Conservation (phyloP, 306 rosid species). For the Vigna mungo region DNA sequence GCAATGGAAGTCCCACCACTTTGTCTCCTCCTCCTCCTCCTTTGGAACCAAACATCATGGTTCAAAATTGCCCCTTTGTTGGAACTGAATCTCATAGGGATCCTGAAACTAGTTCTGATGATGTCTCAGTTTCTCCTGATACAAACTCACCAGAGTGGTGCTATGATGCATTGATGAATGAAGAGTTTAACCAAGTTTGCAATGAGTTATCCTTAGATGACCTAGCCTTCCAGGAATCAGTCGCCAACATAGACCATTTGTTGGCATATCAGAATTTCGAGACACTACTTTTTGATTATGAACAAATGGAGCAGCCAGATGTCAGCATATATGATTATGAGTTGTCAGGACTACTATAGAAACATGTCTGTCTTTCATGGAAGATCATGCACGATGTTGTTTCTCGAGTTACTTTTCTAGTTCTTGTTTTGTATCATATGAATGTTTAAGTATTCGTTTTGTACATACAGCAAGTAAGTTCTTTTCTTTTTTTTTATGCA, state of each 20-base stretch:
- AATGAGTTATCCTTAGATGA: constrained; percentile 46
- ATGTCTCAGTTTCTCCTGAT: constrained; percentile 32
- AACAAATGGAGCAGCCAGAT: constrained; percentile 48
- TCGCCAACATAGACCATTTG: constrained; percentile 27
- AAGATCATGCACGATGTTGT: constrained; percentile 27
- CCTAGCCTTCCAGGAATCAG: constrained; percentile 31
- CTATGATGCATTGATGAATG: constrained; percentile 39
- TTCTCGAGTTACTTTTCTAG: constrained; percentile 29
- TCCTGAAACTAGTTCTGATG: constrained; percentile 32
- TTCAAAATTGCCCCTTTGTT: constrained; percentile 9
- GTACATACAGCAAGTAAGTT: not conserved
- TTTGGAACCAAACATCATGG: constrained; percentile 33
- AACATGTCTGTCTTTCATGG: not conserved
- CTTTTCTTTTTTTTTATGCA: not conserved
- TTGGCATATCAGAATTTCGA: constrained; percentile 49
- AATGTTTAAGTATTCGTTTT: constrained; percentile 37
- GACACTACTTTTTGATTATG: constrained; percentile 48
- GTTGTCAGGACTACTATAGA: constrained; percentile 49
- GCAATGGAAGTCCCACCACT: constrained; percentile 45
- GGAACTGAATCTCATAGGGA: constrained; percentile 2
- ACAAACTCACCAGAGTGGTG: constrained; percentile 42
- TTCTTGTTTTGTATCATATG: constrained; percentile 30
- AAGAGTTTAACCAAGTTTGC: constrained; percentile 48
- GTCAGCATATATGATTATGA: constrained; percentile 59
- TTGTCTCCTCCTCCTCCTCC: constrained; percentile 25